A percentile compares a stretch with the other conserved stretches of the same genome.
phyloP scores from a whole-genome alignment of 495 filamentous ascomycete species.

The Neurospora africana region DNA sequence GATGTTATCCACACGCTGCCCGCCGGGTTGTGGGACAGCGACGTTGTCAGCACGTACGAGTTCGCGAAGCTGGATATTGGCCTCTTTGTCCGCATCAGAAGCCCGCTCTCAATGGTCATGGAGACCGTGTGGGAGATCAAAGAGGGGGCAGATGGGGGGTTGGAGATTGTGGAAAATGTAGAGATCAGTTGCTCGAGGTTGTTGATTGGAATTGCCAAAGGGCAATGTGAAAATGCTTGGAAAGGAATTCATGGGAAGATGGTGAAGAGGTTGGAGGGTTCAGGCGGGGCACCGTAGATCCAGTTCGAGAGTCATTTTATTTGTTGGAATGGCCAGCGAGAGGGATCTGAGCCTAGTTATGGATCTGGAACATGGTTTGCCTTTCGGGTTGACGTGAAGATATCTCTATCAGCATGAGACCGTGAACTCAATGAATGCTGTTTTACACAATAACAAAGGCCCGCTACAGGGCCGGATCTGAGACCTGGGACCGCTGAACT shows the following conservation, averaged over 20 bases:
- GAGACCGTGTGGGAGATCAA: constrained; percentile 34
- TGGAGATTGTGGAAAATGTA: constrained; percentile 31
- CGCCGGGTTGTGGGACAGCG: constrained; percentile 32
- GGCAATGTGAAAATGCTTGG: constrained; percentile 33
- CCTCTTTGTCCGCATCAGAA: constrained; percentile 34
- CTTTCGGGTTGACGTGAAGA: background rate
- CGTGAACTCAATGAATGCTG: background rate
- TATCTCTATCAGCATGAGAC: background rate
- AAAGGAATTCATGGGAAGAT: constrained; percentile 32
- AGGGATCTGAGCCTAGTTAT: background rate
- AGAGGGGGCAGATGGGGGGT: constrained; percentile 6
- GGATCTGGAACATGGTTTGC: background rate
- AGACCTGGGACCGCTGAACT: background rate
- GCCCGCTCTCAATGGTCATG: constrained; percentile 35
- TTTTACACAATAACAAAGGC: background rate
- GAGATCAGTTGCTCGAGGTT: constrained; percentile 30
- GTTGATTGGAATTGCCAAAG: constrained; percentile 31
- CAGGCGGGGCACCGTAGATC: background rate
- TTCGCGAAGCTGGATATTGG: constrained; percentile 29
- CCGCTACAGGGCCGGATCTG: background rate
- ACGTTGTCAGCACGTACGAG: constrained; percentile 37
- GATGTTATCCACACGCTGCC: constrained; percentile 32
- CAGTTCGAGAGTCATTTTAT: background rate
- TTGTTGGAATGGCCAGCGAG: background rate
- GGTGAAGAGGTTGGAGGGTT: constrained; percentile 21